These are phyloP conservation scores for Pythium rhizo-oryzae DNA, from an alignment of 352 stramenopile species.

Conservation along the genomic window DNA sequence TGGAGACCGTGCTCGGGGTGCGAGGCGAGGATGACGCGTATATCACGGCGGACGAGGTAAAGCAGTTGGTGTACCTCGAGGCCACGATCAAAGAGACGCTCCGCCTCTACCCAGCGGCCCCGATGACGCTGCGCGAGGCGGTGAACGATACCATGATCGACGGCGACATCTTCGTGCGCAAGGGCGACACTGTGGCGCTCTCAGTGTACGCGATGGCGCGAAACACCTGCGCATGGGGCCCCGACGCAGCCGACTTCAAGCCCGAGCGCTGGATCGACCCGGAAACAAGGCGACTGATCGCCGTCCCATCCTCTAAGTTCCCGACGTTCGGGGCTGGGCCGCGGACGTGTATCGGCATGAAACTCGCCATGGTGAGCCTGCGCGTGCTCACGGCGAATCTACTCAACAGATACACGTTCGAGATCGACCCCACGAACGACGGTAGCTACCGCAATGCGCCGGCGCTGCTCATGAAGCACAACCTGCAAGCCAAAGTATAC, in stretches of 20 bases:
- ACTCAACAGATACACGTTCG: constrained; percentile 15
- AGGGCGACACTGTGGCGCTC: constrained; percentile 31
- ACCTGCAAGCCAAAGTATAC: too few relatives aligned
- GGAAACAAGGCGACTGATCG: constrained; percentile 8
- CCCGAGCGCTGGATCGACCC: constrained; percentile 58
- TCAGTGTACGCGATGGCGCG: constrained; percentile 35
- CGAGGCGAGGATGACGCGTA: background rate
- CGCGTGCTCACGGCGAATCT: constrained; percentile 12
- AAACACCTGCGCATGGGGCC: constrained; percentile 40
- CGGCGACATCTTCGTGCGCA: constrained; percentile 27
- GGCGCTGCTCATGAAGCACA: constrained; percentile 24
- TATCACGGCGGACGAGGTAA: constrained; percentile 48
- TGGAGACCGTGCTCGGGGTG: constrained; percentile 19
- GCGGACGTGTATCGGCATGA: constrained; percentile 47
- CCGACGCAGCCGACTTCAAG: constrained; percentile 54
- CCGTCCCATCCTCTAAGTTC: constrained; percentile 31
- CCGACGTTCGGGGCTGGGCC: constrained; percentile 43
- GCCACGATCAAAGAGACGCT: constrained; percentile 63
- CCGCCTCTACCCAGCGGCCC: constrained; percentile 58
- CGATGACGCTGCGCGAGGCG: constrained; percentile 59
- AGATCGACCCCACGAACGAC: constrained; percentile 25
- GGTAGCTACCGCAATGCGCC: constrained; percentile 13
- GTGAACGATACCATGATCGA: constrained; percentile 54
- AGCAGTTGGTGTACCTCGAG: constrained; percentile 53
- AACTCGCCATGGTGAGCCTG: constrained; percentile 50